phyloP scores from a whole-genome alignment of 345 rosid genomes.

The Brassica rapa region DNA sequence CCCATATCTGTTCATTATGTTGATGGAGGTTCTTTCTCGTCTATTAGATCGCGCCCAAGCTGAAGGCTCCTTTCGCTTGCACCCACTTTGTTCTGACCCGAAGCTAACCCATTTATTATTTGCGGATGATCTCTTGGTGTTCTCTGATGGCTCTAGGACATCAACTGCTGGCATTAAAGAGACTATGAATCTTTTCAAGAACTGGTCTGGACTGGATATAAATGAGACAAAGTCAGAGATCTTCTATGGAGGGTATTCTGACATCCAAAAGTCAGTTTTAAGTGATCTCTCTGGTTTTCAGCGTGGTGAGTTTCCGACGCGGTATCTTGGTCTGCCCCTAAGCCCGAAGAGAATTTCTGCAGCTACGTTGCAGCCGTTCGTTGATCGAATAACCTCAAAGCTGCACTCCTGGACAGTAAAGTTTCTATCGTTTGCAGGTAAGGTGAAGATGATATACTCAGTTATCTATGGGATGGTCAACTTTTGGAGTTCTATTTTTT shows the following conservation, averaged over 20 bases:
- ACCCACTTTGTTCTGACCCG: not conserved
- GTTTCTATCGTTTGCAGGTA: not conserved
- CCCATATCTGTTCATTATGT: not conserved
- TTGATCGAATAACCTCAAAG: not conserved
- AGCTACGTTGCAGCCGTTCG: not conserved
- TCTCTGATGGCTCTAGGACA: too few relatives aligned
- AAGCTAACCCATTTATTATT: not conserved
- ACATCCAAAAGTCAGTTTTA: too few relatives aligned
- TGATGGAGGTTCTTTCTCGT: not conserved
- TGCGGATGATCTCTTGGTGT: not conserved
- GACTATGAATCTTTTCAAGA: too few relatives aligned
- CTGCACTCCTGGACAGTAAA: not conserved
- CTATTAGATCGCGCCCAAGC: not conserved
- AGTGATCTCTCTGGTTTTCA: too few relatives aligned
- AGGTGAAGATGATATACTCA: not conserved
- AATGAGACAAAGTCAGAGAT: too few relatives aligned
- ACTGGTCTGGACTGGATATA: too few relatives aligned
- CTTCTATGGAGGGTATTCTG: too few relatives aligned
- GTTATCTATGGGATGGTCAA: not conserved
- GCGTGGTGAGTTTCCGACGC: too few relatives aligned
- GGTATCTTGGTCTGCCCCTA: too few relatives aligned
- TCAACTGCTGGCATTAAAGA: too few relatives aligned
- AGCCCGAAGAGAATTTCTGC: too few relatives aligned
- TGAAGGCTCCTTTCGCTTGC: not conserved
- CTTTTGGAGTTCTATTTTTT: not conserved